phyloP scores from a whole-genome alignment of 164 flowering plant species.

The Echeveria elegans region DNA sequence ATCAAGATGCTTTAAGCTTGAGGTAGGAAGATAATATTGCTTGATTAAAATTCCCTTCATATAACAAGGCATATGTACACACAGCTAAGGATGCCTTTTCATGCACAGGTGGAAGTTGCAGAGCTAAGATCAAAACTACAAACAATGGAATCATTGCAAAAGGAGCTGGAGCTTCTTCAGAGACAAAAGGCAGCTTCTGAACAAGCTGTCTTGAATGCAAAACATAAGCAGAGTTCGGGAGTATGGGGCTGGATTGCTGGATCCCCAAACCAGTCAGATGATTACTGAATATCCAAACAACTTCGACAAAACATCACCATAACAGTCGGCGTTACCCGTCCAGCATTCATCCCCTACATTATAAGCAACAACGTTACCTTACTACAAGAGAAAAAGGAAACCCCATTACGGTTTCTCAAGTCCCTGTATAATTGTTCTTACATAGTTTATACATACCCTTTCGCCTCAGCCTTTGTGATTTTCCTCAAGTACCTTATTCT shows the following conservation, averaged over 20 bases:
- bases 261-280: constrained; percentile 30
- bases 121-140: constrained; percentile 87
- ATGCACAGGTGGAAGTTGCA: constrained; percentile 87
- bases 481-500: neutral
- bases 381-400: neutral
- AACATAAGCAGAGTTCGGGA: constrained; percentile 72
- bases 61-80: neutral
- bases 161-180: constrained; percentile 84
- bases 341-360: neutral
- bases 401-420: constrained; percentile 3
- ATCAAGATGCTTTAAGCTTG: constrained; percentile 96
- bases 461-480: neutral
- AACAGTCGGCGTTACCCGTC: neutral
- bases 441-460: neutral
- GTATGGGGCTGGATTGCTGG: constrained; percentile 99
- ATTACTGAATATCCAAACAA: constrained; percentile 19
- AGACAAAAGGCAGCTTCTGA: constrained; percentile 92
- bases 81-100: constrained; percentile 7
- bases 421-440: neutral
- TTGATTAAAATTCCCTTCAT: neutral
- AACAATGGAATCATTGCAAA: constrained; percentile 73
- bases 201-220: constrained; percentile 68
- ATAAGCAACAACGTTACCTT: neutral
- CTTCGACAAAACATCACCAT: neutral
- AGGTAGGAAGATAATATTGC: constrained; percentile 39